Evolutionary conservation across 2,329 filamentous ascomycete species (phyloP).

Genomic region (Aspergillus unguis): DNA sequence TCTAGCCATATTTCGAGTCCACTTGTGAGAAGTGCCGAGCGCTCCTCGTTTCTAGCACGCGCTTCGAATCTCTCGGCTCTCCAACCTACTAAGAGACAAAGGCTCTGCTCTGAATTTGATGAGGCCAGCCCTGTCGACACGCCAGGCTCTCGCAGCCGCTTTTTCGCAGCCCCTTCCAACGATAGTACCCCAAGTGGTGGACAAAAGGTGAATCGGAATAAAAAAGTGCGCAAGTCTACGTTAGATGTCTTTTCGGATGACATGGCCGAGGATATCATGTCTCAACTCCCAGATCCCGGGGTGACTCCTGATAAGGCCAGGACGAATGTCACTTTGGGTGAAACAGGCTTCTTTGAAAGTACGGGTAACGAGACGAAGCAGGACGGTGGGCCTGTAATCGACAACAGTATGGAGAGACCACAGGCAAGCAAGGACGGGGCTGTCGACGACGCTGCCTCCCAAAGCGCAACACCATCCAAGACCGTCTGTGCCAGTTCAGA

Average conservation of each 20-base stretch:
- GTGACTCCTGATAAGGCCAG: not conserved
- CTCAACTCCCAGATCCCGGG: slow-evolving; percentile 40
- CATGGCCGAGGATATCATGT: slow-evolving; percentile 49
- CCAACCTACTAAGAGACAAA: slow-evolving; percentile 49
- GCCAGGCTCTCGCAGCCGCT: slow-evolving; percentile 44
- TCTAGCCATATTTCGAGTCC: slow-evolving; percentile 41
- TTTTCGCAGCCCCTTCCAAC: slow-evolving; percentile 39
- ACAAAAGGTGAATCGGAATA: slow-evolving; percentile 34
- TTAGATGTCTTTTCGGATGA: slow-evolving; percentile 55
- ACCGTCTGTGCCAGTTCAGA: slow-evolving; percentile 17
- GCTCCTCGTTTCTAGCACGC: slow-evolving; percentile 39
- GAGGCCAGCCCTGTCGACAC: slow-evolving; percentile 33
- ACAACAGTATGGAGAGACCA: not conserved
- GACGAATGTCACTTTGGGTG: too few relatives aligned
- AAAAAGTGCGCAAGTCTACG: slow-evolving; percentile 42
- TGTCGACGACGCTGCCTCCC: not conserved
- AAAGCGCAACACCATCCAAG: slow-evolving; percentile 4
- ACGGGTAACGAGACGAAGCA: not conserved
- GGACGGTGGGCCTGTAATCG: not conserved
- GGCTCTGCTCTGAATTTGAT: slow-evolving; percentile 50
- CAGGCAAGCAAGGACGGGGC: not conserved
- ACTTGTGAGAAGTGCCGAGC: slow-evolving; percentile 40
- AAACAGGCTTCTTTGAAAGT: too few relatives aligned
- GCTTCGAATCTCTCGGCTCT: slow-evolving; percentile 41
- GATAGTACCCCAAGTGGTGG: slow-evolving; percentile 41